These are phyloP conservation scores for Pythium insidiosum DNA, from an alignment of 352 stramenopile species.

Conservation along the genomic window DNA sequence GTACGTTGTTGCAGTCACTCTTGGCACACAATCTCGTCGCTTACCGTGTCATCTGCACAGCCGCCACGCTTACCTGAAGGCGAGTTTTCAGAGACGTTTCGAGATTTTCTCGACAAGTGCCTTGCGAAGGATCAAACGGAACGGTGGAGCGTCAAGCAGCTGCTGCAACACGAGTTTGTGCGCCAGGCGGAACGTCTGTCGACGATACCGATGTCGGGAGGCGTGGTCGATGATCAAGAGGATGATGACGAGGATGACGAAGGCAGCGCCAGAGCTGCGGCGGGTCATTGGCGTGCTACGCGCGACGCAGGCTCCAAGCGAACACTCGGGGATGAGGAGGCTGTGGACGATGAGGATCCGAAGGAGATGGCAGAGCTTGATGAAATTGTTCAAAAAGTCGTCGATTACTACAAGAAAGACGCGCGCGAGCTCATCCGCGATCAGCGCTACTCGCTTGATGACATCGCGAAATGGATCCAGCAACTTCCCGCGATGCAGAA, in stretches of 20 bases:
- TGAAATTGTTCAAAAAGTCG: conserved; percentile 70
- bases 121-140: conserved; percentile 73
- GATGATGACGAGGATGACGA: conserved; percentile 18
- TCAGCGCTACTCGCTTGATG: conserved; percentile 55
- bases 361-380: conserved; percentile 70
- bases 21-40: no score
- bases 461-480: conserved; percentile 73
- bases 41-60: no score
- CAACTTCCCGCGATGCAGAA: conserved; percentile 76
- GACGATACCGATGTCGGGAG: conserved; percentile 2
- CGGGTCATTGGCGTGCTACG: conserved; percentile 7
- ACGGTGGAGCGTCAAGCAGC: conserved; percentile 72
- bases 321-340: background rate
- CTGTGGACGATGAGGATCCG: conserved; percentile 22
- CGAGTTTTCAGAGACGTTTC: conserved; percentile 69
- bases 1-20: no score
- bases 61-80: conserved; percentile 52
- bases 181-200: conserved; percentile 31
- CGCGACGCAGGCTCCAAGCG: conserved; percentile 3
- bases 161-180: conserved; percentile 68
- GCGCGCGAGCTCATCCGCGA: conserved; percentile 67
- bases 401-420: conserved; percentile 73
- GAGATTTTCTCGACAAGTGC: conserved; percentile 77
- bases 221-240: conserved; percentile 6
- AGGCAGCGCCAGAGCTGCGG: conserved; percentile 11